phyloP scores from a whole-genome alignment of 371 early-diverging fungal species.

The Lichtheimia ramosa region DNA sequence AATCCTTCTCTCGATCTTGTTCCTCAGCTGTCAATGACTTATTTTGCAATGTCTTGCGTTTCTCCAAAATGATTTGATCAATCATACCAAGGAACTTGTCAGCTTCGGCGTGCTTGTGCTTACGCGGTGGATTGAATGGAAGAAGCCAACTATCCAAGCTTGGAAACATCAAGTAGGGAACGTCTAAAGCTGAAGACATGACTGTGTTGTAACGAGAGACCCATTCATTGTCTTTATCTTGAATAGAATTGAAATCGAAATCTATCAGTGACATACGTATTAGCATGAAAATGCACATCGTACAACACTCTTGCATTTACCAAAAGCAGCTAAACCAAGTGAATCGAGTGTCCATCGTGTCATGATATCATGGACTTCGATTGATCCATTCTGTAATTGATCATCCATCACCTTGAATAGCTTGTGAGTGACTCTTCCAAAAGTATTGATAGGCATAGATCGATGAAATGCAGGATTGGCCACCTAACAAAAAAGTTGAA shows the following conservation, averaged over 20 bases:
- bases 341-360: conserved; percentile 35
- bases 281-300: background rate
- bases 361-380: conserved; percentile 11
- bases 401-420: conserved; percentile 24
- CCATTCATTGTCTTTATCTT: conserved; percentile 13
- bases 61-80: conserved; percentile 34
- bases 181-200: conserved; percentile 17
- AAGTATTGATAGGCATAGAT: conserved; percentile 30
- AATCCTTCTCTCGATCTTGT: conserved; percentile 30
- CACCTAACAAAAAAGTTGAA: conserved; percentile 3
- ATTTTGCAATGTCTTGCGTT: conserved; percentile 10
- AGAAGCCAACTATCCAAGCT: conserved; percentile 11
- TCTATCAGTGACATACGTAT: background rate
- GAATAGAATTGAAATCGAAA: conserved; percentile 23
- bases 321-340: conserved; percentile 38
- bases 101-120: conserved; percentile 31
- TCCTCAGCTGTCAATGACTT: background rate
- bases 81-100: conserved; percentile 33
- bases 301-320: conserved; percentile 7
- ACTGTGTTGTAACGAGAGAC: conserved; percentile 10
- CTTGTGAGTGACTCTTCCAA: conserved; percentile 21
- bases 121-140: conserved; percentile 18
- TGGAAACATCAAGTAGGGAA: conserved; percentile 22
- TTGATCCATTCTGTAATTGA: background rate
- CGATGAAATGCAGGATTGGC: conserved; percentile 47